Conservation (phyloP, 169 alveolate species). For the Eimeria necatrix region DNA sequence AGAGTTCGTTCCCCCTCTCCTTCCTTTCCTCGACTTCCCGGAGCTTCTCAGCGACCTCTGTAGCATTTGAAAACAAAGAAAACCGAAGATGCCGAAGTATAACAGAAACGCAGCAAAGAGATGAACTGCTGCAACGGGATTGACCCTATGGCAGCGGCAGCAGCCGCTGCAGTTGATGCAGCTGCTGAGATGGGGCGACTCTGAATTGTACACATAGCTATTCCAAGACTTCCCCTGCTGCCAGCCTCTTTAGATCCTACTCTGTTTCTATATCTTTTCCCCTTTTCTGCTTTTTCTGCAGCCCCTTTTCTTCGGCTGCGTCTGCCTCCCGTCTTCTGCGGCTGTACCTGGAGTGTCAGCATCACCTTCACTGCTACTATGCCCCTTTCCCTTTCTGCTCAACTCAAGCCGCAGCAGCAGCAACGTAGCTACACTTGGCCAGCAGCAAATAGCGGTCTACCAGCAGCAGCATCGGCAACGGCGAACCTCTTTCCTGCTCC, state of each 20-base stretch:
- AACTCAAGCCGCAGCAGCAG: background rate
- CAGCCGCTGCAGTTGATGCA: background rate
- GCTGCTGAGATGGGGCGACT: too few relatives aligned
- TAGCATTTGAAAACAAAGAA: background rate
- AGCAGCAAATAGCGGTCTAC: background rate
- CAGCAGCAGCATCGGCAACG: conserved; percentile 7
- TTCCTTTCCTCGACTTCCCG: background rate
- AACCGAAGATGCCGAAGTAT: background rate
- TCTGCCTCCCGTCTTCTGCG: background rate
- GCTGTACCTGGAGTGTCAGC: background rate
- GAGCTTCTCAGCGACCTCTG: background rate
- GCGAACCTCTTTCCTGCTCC: conserved; percentile 1
- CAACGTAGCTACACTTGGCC: background rate
- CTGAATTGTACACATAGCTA: too few relatives aligned
- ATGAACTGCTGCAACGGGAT: background rate
- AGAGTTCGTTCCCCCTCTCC: background rate
- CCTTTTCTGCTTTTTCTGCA: background rate
- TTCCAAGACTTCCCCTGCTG: too few relatives aligned
- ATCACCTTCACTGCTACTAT: conserved; percentile 1
- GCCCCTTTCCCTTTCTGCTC: background rate
- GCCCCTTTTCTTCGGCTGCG: background rate
- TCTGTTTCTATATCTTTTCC: background rate
- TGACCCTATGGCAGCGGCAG: background rate
- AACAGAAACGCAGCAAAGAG: background rate
- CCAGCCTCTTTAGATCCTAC: too few relatives aligned